Evolutionary conservation across 352 stramenopile species (phyloP).

Genomic region (Globisporangium yorkense): DNA sequence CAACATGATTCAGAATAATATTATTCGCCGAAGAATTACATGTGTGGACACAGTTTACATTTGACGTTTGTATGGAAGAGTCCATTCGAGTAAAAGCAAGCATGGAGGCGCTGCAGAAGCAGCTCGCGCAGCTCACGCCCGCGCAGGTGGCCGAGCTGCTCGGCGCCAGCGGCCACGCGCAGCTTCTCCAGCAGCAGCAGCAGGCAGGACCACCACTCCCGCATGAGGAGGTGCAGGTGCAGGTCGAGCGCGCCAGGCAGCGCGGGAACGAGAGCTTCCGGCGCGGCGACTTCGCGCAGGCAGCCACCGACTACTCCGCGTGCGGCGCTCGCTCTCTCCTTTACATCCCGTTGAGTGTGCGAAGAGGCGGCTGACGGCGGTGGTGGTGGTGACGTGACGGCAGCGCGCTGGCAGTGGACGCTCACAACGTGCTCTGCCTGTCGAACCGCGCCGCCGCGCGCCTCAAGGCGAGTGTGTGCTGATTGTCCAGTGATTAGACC

Average conservation of each 20-base stretch:
- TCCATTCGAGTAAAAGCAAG: background rate
- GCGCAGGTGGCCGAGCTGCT: slow-evolving; percentile 28
- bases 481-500: background rate
- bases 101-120: slow-evolving; percentile 22
- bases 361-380: background rate
- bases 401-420: slow-evolving; percentile 48
- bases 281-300: slow-evolving; percentile 23
- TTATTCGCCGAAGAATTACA: too few relatives aligned
- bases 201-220: background rate
- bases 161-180: slow-evolving; percentile 22
- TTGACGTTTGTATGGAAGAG: background rate
- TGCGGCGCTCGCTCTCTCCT: slow-evolving; percentile 7
- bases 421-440: slow-evolving; percentile 30
- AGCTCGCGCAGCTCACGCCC: slow-evolving; percentile 21
- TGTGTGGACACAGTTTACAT: too few relatives aligned
- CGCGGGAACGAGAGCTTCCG: slow-evolving; percentile 59
- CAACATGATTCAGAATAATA: background rate
- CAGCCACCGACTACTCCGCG: slow-evolving; percentile 41
- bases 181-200: slow-evolving; percentile 16
- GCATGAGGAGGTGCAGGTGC: background rate
- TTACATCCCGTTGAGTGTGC: background rate
- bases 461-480: slow-evolving; percentile 28
- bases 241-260: slow-evolving; percentile 25
- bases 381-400: background rate
- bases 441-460: slow-evolving; percentile 65